Base-by-base conservation (phyloP, 345 rosid genomes). In the Corchorus olitorius region DNA sequence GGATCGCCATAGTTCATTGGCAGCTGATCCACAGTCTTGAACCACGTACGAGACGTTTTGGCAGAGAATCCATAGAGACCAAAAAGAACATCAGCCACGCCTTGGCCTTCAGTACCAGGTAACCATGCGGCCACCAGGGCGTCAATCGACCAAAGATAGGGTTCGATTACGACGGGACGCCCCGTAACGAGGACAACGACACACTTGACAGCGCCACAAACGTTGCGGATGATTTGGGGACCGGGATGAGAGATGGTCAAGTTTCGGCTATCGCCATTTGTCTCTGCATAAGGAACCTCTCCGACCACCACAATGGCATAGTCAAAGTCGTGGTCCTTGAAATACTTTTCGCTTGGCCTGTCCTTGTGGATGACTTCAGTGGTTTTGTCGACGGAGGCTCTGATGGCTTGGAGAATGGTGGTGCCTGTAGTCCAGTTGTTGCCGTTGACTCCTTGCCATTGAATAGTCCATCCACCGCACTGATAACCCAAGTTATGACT, bases 111-210 rank as follows among this genome's bases (percentile, higher is more conserved):
- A 11, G 84, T 86, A 70, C 92, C 96, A 0, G 92, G 96, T 13
- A 91, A 88, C 97, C 94, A 89, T 15, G 96, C 97, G 3, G 93
- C 92, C 5, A 87, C 90, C 14, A 89, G 78, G 66, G 90, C 94
- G 45, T 84, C 89, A 9, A 86, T 81, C 13, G 9, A 1, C 43
- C 72, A 55, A 4, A 87, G 54, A 65, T 88, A 86, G 10, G 93
- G 91, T 52, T 89, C 87, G 41, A 93, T 82, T 6, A 86, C 84
- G 6, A 91, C 83, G 1, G 97, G 96, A 58, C 92, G 89, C 16
- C 97, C 97, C 0, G 96, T 86, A 78, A 91, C 70, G 17, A 93
- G n/a, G 34, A 93, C 49, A 5, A 88, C 94, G 12, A 87, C 83
- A 34, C 94, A 88, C 72, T 84, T 89, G 45, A 86, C 76, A 0